Evolutionary conservation across 1,139 yeast genomes (phyloP).

Genomic region (Suhomyces bolitotheri): DNA sequence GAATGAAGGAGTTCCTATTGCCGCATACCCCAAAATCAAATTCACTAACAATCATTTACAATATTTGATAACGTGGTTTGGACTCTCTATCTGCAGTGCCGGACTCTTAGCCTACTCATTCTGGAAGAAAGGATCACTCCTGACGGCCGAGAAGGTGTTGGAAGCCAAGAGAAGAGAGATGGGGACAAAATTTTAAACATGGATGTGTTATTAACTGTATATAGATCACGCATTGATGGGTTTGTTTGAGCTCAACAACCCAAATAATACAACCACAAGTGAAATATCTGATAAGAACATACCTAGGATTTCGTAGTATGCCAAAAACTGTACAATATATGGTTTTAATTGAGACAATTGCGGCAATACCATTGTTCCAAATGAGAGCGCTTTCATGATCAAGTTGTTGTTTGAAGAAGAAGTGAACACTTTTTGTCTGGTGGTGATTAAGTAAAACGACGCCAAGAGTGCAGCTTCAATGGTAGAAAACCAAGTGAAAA

Average conservation of each 20-base stretch:
- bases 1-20: conserved; percentile 87
- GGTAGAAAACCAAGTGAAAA: conserved; percentile 34
- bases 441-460: conserved; percentile 32
- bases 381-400: conserved; percentile 31
- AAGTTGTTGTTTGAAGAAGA: conserved; percentile 28
- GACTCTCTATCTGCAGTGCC: conserved; percentile 70
- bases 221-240: conserved; percentile 2
- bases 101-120: conserved; percentile 52
- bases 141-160: conserved; percentile 42
- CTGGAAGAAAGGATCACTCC: conserved; percentile 32
- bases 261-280: conserved; percentile 42
- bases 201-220: background rate
- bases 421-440: conserved; percentile 27
- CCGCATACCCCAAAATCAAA: conserved; percentile 74
- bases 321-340: conserved; percentile 30
- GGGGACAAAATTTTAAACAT: conserved; percentile 25
- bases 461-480: conserved; percentile 38
- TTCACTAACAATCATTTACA: conserved; percentile 89
- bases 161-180: conserved; percentile 44
- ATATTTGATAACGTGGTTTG: conserved; percentile 94
- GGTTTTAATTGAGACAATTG: conserved; percentile 33
- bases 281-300: conserved; percentile 42
- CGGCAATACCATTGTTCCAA: conserved; percentile 42
- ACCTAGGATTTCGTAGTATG: conserved; percentile 40
- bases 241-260: conserved; percentile 30